These are phyloP conservation scores for Yamadazyma kitorensis DNA, from an alignment of 805 yeast species.

Conservation along the genomic window DNA sequence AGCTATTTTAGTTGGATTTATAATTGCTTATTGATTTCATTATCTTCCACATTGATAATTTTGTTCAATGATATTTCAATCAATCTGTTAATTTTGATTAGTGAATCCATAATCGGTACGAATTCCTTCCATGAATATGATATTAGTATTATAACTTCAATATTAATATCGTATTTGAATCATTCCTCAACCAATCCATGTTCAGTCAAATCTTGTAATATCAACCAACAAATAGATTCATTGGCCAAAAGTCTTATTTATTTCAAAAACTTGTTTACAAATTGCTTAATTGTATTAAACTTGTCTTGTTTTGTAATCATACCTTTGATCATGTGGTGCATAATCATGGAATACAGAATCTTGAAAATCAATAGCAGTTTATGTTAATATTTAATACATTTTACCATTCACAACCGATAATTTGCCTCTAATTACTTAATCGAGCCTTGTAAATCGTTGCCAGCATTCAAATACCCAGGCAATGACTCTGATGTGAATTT, in stretches of 20 bases:
- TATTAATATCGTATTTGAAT: conserved; percentile 16
- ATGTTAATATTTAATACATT: not conserved
- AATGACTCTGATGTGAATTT: no score
- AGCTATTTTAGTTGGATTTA: conserved; percentile 23
- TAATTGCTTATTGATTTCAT: conserved; percentile 15
- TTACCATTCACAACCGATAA: not conserved
- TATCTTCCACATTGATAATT: conserved; percentile 12
- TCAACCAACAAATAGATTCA: not conserved
- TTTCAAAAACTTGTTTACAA: conserved; percentile 12
- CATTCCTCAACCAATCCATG: conserved; percentile 9
- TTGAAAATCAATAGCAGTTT: not conserved
- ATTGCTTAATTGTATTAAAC: conserved; percentile 18
- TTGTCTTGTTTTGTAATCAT: conserved; percentile 18
- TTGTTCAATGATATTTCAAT: conserved; percentile 20
- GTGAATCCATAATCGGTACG: conserved; percentile 1
- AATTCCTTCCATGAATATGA: conserved; percentile 3
- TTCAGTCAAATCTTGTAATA: conserved; percentile 1
- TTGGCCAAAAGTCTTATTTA: conserved; percentile 5
- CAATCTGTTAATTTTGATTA: conserved; percentile 13
- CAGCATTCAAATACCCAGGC: no score
- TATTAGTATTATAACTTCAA: conserved; percentile 17
- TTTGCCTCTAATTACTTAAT: no score
- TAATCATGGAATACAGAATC: conserved; percentile 16
- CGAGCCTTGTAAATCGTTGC: no score
- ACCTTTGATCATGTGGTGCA: conserved; percentile 22